phyloP scores from a whole-genome alignment of 2,329 filamentous ascomycete genomes.

The Fusarium paranaense region DNA sequence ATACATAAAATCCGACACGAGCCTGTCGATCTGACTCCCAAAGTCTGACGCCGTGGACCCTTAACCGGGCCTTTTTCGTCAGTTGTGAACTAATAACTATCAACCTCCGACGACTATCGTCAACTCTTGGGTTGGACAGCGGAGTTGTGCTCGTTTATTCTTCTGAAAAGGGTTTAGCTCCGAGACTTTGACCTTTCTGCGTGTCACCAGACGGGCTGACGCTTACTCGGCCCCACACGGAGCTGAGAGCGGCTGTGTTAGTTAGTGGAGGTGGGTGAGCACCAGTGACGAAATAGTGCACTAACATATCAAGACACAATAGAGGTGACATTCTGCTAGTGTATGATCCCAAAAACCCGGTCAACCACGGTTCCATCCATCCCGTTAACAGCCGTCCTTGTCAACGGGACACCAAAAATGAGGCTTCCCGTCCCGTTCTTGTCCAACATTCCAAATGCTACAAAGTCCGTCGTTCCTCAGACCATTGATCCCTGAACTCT shows the following conservation, averaged over 20 bases:
- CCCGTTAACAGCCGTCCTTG: not conserved
- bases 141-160: constrained; percentile 36
- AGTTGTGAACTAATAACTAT: not conserved
- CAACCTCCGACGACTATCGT: not conserved
- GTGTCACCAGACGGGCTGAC: constrained; percentile 3
- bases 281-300: not conserved
- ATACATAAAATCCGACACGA: not conserved
- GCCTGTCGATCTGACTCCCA: too few relatives aligned
- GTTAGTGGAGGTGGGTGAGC: not conserved
- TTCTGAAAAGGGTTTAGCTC: constrained; percentile 34
- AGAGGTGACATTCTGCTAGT: not conserved
- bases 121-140: not conserved
- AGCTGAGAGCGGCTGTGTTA: not conserved
- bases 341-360: not conserved
- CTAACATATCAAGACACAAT: accelerated
- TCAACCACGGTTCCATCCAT: not conserved
- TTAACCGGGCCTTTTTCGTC: not conserved
- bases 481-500: not conserved
- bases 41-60: not conserved
- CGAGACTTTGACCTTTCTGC: not conserved
- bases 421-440: not conserved
- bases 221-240: not conserved
- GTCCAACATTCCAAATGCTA: not conserved
- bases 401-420: not conserved
- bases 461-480: not conserved